Evolutionary conservation across 2,329 filamentous ascomycete genomes (phyloP), one percentile per base, ranked within the genome.

Genomic region (Zasmidium cellare): DNA sequence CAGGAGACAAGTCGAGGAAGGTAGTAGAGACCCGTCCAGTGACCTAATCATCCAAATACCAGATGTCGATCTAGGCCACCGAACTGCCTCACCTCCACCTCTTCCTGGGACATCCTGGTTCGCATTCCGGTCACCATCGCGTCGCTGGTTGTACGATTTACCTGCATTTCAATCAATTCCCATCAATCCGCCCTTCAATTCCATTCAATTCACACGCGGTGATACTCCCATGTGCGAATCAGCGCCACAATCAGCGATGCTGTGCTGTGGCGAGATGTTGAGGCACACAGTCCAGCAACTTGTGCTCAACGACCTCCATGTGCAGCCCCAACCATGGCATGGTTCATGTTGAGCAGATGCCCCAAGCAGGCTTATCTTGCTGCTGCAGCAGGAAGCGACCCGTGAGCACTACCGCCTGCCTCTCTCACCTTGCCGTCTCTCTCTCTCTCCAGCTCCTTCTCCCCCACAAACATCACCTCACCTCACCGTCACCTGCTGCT

Each of bases 401-500:
- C 7, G 14, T 7, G 28, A 31, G 14, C 14, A 31, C 28, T 31
- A n/a, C n/a, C n/a, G n/a, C n/a, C n/a, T n/a, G n/a, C n/a, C n/a
- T n/a, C n/a, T n/a, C 25, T 28, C 6, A 28, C 25, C 25, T 41
- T 14, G 35, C 5, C 7, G n/a, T 3, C 35, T 18, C n/a, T n/a
- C n/a, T n/a, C n/a, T n/a, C n/a, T 14, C 35, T 38, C 11, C 24
- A 20, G 18, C 48, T 51, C 25, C 48, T 51, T 35, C 48, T 35
- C 46, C 14, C 25, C 14, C 25, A 19, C 25, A 38, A 35, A 24
- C 38, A 31, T 52, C 50, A 45, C 50, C 18, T 52, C 50, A 45
- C 50, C 18, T 23, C 50, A 52, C 20, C 38, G 19, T 52, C 50
- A 52, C 50, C 49, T 51, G 50, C 50, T 45, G 22, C 6, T 11